Percentiles rank a stretch among this genome's conserved stretches.
Conservation (phyloP, 2,329 filamentous ascomycete species). For the Didymella sp. region DNA sequence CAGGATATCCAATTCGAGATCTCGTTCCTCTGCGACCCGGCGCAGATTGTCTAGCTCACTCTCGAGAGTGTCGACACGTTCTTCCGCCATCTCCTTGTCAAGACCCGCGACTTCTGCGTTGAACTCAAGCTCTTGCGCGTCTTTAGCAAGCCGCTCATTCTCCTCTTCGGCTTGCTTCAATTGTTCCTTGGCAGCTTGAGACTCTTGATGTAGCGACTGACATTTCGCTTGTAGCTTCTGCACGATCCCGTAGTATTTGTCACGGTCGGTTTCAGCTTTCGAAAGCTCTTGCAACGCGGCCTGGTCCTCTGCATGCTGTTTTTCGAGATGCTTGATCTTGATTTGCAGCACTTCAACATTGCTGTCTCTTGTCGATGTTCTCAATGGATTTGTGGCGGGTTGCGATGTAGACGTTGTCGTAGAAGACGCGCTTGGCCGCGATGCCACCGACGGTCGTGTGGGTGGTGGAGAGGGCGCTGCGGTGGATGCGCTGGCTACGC, state of each 20-base stretch:
- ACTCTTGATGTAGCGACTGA: constrained; percentile 82
- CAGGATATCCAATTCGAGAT: constrained; percentile 86
- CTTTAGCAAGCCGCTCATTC: constrained; percentile 72
- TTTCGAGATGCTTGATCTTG: constrained; percentile 85
- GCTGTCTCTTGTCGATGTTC: constrained; percentile 28
- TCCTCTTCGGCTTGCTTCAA: constrained; percentile 76
- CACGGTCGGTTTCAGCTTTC: constrained; percentile 75
- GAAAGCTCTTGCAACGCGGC: constrained; percentile 84
- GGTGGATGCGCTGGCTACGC: constrained; percentile 24
- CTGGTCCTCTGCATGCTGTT: constrained; percentile 82
- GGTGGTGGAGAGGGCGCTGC: constrained; percentile 17
- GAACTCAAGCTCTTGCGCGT: constrained; percentile 84
- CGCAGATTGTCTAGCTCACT: constrained; percentile 80
- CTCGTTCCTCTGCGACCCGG: constrained; percentile 78
- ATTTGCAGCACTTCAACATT: constrained; percentile 83
- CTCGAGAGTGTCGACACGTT: constrained; percentile 82
- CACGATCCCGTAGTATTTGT: constrained; percentile 83
- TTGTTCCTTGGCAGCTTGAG: constrained; percentile 75
- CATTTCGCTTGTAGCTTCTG: constrained; percentile 91
- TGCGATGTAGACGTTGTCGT: constrained; percentile 7
- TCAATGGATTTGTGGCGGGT: constrained; percentile 23
- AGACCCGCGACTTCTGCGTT: constrained; percentile 85
- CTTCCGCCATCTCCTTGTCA: constrained; percentile 96
- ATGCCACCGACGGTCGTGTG: constrained; percentile 11
- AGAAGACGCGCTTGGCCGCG: constrained; percentile 27